These are phyloP conservation scores for Aspergillus sparsus DNA, from an alignment of 495 filamentous ascomycete genomes.

Conservation along the genomic window DNA sequence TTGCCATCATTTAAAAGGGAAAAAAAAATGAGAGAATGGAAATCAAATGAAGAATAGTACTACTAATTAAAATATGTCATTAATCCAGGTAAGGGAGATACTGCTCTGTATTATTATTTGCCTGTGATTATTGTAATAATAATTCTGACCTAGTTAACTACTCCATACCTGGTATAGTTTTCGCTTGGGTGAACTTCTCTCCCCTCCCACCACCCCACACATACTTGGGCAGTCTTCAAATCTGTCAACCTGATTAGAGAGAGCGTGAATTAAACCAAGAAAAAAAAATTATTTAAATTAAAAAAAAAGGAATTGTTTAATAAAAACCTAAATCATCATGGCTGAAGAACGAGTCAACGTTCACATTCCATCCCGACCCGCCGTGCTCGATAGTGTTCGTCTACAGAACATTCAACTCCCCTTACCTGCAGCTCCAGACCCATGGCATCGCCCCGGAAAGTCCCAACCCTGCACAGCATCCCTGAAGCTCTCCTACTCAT, in stretches of 20 bases:
- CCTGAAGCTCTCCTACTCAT: constrained; percentile 47
- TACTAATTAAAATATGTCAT: too few species aligned
- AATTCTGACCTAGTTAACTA: not conserved
- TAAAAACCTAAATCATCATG: constrained; percentile 25
- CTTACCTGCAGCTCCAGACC: constrained; percentile 46
- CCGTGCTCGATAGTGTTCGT: constrained; percentile 43
- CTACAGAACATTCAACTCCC: constrained; percentile 47
- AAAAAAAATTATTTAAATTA: not conserved
- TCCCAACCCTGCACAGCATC: constrained; percentile 48
- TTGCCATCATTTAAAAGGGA: too few species aligned
- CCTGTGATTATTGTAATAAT: too few species aligned
- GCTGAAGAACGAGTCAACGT: constrained; percentile 33
- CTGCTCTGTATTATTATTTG: too few species aligned
- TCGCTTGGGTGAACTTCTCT: not conserved
- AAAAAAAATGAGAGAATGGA: too few species aligned
- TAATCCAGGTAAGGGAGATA: too few species aligned
- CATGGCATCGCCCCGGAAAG: constrained; percentile 49
- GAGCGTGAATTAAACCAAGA: not conserved
- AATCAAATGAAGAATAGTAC: too few species aligned
- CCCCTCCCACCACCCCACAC: not conserved
- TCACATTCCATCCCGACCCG: constrained; percentile 39
- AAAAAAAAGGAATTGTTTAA: not conserved
- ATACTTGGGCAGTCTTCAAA: not conserved
- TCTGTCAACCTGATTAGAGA: not conserved
- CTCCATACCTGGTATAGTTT: not conserved